phyloP scores from a whole-genome alignment of 2,329 filamentous ascomycete species.

The Cordyceps javanica region DNA sequence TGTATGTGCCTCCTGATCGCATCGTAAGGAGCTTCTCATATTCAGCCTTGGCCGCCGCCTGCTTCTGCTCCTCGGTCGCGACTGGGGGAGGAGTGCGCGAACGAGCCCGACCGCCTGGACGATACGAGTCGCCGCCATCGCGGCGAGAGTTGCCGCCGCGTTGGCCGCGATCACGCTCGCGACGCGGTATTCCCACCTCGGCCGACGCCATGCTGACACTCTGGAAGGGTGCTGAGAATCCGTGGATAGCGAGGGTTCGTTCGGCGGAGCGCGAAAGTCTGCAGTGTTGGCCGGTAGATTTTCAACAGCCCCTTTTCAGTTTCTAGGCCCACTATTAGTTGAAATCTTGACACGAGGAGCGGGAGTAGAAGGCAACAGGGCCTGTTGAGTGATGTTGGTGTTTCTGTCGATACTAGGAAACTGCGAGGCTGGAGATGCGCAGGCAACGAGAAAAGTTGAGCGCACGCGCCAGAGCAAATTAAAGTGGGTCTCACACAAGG shows the following conservation, averaged over 20 bases:
- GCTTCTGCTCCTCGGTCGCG: constrained; percentile 73
- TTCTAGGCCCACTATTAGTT: neutral
- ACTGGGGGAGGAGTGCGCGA: constrained; percentile 33
- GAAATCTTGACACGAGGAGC: neutral
- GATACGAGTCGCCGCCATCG: constrained; percentile 43
- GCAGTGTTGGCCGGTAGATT: neutral
- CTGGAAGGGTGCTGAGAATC: neutral
- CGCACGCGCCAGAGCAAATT: constrained; percentile 1
- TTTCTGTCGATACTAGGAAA: neutral
- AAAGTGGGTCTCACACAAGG: neutral
- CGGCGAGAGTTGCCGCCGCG: constrained; percentile 24
- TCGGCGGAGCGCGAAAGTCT: neutral
- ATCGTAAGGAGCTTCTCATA: constrained; percentile 88
- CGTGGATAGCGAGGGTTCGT: neutral
- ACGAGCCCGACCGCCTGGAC: constrained; percentile 29
- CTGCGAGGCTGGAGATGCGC: neutral
- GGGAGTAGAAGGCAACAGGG: neutral
- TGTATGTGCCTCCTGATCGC: constrained; percentile 93
- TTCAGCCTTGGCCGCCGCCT: constrained; percentile 82
- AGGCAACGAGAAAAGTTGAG: constrained; percentile 1
- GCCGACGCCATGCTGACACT: constrained; percentile 37
- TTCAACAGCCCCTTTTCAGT: neutral
- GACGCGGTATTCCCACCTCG: constrained; percentile 35
- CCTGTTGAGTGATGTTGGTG: neutral
- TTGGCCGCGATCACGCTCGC: constrained; percentile 28